These are phyloP conservation scores for Podaxis sp. DNA, from an alignment of 768 basidiomycete genomes.

Conservation along the genomic window DNA sequence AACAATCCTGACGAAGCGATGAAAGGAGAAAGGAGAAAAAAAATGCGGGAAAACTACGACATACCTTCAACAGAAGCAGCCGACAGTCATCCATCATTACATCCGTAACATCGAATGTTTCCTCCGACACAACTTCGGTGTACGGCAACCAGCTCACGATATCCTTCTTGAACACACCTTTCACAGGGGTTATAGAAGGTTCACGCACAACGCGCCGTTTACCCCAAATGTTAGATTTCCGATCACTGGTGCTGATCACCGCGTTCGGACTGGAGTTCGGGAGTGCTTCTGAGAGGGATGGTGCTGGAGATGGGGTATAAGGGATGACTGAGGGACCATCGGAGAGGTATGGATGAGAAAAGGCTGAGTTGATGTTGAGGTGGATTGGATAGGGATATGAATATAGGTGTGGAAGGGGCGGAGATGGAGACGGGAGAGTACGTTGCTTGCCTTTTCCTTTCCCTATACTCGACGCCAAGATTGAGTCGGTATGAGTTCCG, in stretches of 20 bases:
- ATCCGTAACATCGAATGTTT: conserved; percentile 45
- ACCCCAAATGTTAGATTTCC: conserved; percentile 21
- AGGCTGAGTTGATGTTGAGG: background rate
- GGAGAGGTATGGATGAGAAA: background rate
- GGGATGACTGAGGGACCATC: background rate
- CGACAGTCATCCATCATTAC: conserved; percentile 56
- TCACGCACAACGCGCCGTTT: conserved; percentile 33
- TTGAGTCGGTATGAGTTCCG: background rate
- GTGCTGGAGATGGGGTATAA: background rate
- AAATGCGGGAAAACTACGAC: conserved; percentile 9
- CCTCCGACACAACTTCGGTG: conserved; percentile 44
- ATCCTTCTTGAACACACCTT: conserved; percentile 42
- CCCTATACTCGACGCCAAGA: background rate
- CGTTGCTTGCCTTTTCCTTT: conserved; percentile 24
- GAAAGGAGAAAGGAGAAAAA: background rate
- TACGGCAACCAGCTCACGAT: conserved; percentile 47
- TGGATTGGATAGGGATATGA: background rate
- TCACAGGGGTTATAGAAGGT: conserved; percentile 36
- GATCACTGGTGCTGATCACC: background rate
- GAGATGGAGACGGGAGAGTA: background rate
- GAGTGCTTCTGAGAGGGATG: background rate
- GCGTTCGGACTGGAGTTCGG: background rate
- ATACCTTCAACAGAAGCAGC: conserved; percentile 44
- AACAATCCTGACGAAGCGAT: background rate
- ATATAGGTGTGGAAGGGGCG: background rate